A percentile compares a stretch with the other conserved stretches of the same genome.
Conservation (phyloP, 108 stramenopile genomes). For the Seminavis robusta region DNA sequence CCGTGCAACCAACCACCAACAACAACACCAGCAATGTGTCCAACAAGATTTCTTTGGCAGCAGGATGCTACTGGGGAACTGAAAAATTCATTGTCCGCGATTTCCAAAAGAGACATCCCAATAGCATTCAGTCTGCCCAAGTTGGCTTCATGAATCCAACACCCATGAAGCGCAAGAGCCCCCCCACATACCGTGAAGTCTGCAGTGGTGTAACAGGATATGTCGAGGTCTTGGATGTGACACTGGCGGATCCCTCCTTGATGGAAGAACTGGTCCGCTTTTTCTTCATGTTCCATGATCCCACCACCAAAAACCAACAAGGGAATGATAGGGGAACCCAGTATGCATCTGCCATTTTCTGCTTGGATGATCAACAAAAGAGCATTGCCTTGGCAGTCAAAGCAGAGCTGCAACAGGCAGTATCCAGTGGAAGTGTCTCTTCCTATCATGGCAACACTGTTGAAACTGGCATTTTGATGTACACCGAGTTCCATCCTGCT, state of each 20-base stretch:
- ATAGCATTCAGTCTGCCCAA: slow-evolving; percentile 12
- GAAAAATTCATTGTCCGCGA: slow-evolving; percentile 46
- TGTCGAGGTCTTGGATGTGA: slow-evolving; percentile 47
- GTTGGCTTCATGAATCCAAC: slow-evolving; percentile 55
- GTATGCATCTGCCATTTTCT: slow-evolving; percentile 58
- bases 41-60: background rate
- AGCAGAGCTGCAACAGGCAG: slow-evolving; percentile 18
- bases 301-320: slow-evolving; percentile 64
- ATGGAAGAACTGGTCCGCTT: slow-evolving; percentile 51
- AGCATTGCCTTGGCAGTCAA: slow-evolving; percentile 27
- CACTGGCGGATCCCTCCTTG: slow-evolving; percentile 26
- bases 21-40: no score
- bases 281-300: slow-evolving; percentile 64
- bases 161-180: slow-evolving; percentile 24
- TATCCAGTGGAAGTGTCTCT: slow-evolving; percentile 3
- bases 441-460: slow-evolving; percentile 10
- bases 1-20: no score
- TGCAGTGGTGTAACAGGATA: slow-evolving; percentile 42
- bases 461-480: slow-evolving; percentile 9
- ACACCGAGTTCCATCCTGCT: slow-evolving; percentile 21
- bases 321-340: slow-evolving; percentile 65
- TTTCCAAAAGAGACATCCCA: slow-evolving; percentile 44
- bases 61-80: slow-evolving; percentile 57
- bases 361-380: slow-evolving; percentile 34
- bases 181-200: slow-evolving; percentile 47